phyloP scores from a whole-genome alignment of 352 stramenopile genomes.

The Phytopythium boreale region DNA sequence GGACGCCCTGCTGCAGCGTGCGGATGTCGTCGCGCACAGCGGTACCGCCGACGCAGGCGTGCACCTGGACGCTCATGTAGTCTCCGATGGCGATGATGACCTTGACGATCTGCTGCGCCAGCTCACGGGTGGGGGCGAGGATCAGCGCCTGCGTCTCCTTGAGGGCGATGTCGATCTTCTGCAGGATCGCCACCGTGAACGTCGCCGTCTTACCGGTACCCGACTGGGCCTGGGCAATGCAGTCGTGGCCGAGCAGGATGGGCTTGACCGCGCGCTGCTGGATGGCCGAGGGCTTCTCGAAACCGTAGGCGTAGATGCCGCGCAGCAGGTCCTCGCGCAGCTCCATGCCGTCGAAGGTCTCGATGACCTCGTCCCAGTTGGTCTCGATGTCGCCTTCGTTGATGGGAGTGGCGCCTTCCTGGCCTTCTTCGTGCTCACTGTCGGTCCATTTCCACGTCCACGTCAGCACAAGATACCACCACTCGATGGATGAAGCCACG shows the following conservation, averaged over 20 bases:
- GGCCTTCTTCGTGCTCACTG: slow-evolving; percentile 61
- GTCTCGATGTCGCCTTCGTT: slow-evolving; percentile 95
- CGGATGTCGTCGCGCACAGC: slow-evolving; percentile 98
- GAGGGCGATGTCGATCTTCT: slow-evolving; percentile 95
- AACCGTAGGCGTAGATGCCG: slow-evolving; percentile 99
- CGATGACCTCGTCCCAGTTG: slow-evolving; percentile 98
- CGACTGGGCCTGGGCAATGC: slow-evolving; percentile 99
- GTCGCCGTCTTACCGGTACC: slow-evolving; percentile 99
- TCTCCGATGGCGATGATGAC: slow-evolving; percentile 93
- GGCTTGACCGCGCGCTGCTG: slow-evolving; percentile 99
- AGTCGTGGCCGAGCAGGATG: slow-evolving; percentile 96
- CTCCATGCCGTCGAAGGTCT: slow-evolving; percentile 99
- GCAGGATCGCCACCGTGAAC: slow-evolving; percentile 98
- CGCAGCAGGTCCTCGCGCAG: slow-evolving; percentile 97
- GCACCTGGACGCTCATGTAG: slow-evolving; percentile 97
- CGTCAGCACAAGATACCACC: slow-evolving; percentile 5
- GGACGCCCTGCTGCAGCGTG: slow-evolving; percentile 96
- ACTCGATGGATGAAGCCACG: not conserved
- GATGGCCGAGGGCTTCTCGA: slow-evolving; percentile 99
- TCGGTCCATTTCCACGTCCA: not conserved
- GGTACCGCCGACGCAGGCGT: slow-evolving; percentile 98
- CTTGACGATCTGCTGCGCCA: slow-evolving; percentile 99
- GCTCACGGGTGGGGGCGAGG: slow-evolving; percentile 98
- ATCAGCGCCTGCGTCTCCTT: slow-evolving; percentile 98
- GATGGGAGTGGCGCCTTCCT: slow-evolving; percentile 72